These are phyloP conservation scores for Cyclocybe aegerita DNA, from an alignment of 768 basidiomycete species.

Conservation along the genomic window DNA sequence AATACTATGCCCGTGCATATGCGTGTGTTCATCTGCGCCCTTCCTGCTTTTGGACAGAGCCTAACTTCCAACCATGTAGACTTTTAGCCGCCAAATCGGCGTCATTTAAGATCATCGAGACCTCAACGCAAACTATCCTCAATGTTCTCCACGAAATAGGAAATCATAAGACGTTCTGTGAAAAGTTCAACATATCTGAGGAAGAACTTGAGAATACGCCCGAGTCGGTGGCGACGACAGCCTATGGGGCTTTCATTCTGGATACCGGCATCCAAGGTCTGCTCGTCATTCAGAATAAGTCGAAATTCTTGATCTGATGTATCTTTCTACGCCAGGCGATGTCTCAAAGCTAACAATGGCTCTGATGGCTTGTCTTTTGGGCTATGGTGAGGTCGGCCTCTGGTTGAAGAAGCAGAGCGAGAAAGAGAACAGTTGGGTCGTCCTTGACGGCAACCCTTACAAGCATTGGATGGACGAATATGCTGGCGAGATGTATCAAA, in stretches of 20 bases:
- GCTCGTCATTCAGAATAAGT: conserved; percentile 3
- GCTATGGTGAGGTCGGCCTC: conserved; percentile 90
- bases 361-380: conserved; percentile 81
- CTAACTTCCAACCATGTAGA: conserved; percentile 29
- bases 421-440: conserved; percentile 51
- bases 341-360: conserved; percentile 73
- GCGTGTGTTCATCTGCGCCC: conserved; percentile 39
- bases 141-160: conserved; percentile 66
- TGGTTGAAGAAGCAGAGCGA: conserved; percentile 67
- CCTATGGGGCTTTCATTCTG: conserved; percentile 85
- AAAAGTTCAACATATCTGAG: conserved; percentile 61
- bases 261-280: conserved; percentile 73
- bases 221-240: conserved; percentile 73
- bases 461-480: conserved; percentile 80
- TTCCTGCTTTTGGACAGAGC: neutral
- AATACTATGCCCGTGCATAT: conserved; percentile 84
- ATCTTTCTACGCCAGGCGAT: conserved; percentile 50
- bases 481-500: conserved; percentile 66
- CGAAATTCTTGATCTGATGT: neutral
- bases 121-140: conserved; percentile 62
- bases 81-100: conserved; percentile 79
- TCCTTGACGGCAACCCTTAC: conserved; percentile 72
- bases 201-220: conserved; percentile 60
- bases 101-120: conserved; percentile 57
- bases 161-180: conserved; percentile 74